Percentiles rank a stretch among this genome's conserved stretches.
Conservation (phyloP, 2,329 filamentous ascomycete genomes). For the Fusarium praegraminearum region DNA sequence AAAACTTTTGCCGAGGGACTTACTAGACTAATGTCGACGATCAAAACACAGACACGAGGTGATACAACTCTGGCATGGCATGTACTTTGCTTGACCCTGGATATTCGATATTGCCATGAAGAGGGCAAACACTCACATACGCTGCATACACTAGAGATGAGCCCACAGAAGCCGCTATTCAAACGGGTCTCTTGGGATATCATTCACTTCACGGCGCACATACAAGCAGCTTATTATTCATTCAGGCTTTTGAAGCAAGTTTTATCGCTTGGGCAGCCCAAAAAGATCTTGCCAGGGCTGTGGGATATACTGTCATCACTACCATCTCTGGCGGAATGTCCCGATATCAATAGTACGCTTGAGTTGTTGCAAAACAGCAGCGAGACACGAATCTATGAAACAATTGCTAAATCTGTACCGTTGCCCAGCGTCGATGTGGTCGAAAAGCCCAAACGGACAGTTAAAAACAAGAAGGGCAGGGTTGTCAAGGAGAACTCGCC, state of each 20-base stretch:
- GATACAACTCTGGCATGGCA: constrained; percentile 40
- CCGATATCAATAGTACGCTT: constrained; percentile 36
- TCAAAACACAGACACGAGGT: constrained; percentile 5
- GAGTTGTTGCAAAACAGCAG: constrained; percentile 35
- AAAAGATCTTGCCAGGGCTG: constrained; percentile 32
- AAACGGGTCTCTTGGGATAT: constrained; percentile 62
- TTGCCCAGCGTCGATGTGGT: constrained; percentile 2
- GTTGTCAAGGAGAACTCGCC: constrained; percentile 8
- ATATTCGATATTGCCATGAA: constrained; percentile 49
- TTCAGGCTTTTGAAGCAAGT: constrained; percentile 62
- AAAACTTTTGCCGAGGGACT: constrained; percentile 37
- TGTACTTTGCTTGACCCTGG: constrained; percentile 46
- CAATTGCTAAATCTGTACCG: constrained; percentile 39
- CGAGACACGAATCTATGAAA: constrained; percentile 16
- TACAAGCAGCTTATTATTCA: constrained; percentile 72
- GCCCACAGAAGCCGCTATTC: not conserved
- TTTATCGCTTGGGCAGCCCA: constrained; percentile 35
- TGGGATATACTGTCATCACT: constrained; percentile 40
- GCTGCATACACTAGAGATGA: constrained; percentile 42
- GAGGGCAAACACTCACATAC: constrained; percentile 46
- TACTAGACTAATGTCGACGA: constrained; percentile 30
- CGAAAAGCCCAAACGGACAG: constrained; percentile 1
- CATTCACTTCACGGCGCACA: constrained; percentile 71
- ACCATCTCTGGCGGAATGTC: constrained; percentile 45
- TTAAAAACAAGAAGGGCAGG: constrained; percentile 27